phyloP scores from a whole-genome alignment of 2,329 filamentous ascomycete genomes.

The Celoporthe dispersa region DNA sequence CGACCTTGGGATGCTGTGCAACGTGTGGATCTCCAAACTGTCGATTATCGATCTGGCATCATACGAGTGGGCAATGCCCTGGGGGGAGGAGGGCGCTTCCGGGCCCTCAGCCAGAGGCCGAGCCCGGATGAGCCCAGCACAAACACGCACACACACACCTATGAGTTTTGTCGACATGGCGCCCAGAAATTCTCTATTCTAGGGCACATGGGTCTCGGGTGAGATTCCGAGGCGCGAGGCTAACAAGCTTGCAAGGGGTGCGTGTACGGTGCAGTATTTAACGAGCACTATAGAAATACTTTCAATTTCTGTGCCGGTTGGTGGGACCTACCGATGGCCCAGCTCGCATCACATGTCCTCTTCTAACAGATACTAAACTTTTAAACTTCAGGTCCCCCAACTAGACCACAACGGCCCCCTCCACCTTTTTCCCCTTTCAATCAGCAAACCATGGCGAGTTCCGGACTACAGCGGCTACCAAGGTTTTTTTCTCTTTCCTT shows the following conservation, averaged over 20 bases:
- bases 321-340: too few species aligned
- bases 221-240: not conserved
- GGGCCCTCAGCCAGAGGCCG: constrained; percentile 15
- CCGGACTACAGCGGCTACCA: constrained; percentile 22
- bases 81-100: constrained; percentile 13
- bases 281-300: not conserved
- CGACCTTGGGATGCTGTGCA: constrained; percentile 25
- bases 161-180: not conserved
- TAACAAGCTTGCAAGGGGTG: not conserved
- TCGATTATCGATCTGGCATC: constrained; percentile 29
- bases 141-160: not conserved
- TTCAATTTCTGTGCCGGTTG: not conserved
- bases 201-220: constrained; percentile 11
- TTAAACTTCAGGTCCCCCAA: not conserved
- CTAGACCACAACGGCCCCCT: not conserved
- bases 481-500: not conserved
- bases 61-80: constrained; percentile 23
- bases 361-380: constrained; percentile 5
- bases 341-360: not conserved
- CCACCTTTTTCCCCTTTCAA: not conserved
- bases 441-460: constrained; percentile 22
- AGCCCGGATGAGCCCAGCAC: constrained; percentile 14
- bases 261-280: not conserved
- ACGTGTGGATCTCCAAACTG: constrained; percentile 29
- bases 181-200: not conserved